Percentiles rank a stretch among this genome's conserved stretches.
These are phyloP conservation scores for Rhizopogon vinicolor DNA, from an alignment of 768 basidiomycete genomes.

Conservation along the genomic window DNA sequence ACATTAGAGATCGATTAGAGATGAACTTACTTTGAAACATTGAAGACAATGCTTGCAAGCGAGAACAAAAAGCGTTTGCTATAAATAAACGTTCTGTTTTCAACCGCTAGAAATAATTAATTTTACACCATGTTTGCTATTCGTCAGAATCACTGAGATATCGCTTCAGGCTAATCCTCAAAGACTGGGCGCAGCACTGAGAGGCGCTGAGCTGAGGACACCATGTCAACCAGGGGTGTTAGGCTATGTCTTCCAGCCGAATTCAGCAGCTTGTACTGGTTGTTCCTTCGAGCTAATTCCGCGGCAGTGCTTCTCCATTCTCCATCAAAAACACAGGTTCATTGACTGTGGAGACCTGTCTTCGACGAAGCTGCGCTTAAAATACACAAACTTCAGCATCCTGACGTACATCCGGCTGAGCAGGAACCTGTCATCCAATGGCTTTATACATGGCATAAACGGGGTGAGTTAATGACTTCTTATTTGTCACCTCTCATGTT, in stretches of 20 bases:
- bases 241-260: conserved; percentile 20
- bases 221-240: neutral
- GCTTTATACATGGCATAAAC: conserved; percentile 50
- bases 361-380: conserved; percentile 49
- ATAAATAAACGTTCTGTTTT: too few species aligned
- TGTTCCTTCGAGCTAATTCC: conserved; percentile 51
- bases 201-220: neutral
- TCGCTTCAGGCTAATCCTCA: too few species aligned
- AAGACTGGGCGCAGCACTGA: too few species aligned
- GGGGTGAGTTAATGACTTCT: conserved; percentile 36
- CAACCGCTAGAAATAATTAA: too few species aligned
- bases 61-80: too few species aligned
- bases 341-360: conserved; percentile 46
- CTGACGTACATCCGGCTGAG: conserved; percentile 18
- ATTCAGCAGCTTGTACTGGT: conserved; percentile 56
- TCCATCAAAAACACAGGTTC: conserved; percentile 38
- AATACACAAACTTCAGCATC: conserved; percentile 34
- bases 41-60: too few species aligned
- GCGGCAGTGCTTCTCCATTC: conserved; percentile 55
- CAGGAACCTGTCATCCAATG: conserved; percentile 33
- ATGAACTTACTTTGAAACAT: too few species aligned
- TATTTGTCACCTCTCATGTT: conserved; percentile 8
- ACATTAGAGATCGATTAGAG: too few species aligned
- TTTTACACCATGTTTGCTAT: too few species aligned
- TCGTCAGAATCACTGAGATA: too few species aligned